phyloP scores from a whole-genome alignment of 306 rosid species.

The Dryas alaskensis region DNA sequence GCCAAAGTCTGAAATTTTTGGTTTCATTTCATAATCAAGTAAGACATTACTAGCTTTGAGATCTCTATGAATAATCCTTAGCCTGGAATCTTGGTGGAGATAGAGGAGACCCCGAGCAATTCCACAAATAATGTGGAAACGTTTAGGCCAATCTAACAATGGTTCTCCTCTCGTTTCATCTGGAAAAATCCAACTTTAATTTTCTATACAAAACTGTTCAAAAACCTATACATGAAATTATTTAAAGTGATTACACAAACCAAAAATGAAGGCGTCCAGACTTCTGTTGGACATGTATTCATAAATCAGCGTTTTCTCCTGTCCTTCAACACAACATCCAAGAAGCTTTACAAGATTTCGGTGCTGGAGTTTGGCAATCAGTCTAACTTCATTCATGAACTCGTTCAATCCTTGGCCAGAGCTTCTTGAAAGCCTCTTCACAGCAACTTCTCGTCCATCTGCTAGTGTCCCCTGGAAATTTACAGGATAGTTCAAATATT shows the following conservation, averaged over 20 bases:
- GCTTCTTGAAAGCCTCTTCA: slow-evolving; percentile 48
- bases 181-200: not conserved
- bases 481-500: not conserved
- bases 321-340: slow-evolving; percentile 54
- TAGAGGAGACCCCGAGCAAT: slow-evolving; percentile 27
- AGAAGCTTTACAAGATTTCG: slow-evolving; percentile 62
- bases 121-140: slow-evolving; percentile 25
- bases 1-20: too few relatives aligned
- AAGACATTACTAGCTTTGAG: too few relatives aligned
- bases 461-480: slow-evolving; percentile 48
- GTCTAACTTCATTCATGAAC: slow-evolving; percentile 56
- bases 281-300: slow-evolving; percentile 66
- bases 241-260: slow-evolving; percentile 21
- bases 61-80: too few relatives aligned
- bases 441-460: slow-evolving; percentile 54
- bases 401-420: slow-evolving; percentile 60
- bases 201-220: not conserved
- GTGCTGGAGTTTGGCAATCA: slow-evolving; percentile 67
- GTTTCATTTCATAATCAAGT: too few relatives aligned
- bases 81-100: slow-evolving; percentile 33
- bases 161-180: slow-evolving; percentile 5
- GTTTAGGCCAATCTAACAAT: slow-evolving; percentile 19
- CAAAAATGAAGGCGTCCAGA: slow-evolving; percentile 63
- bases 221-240: not conserved
- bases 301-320: slow-evolving; percentile 50